A percentile compares a stretch with the other conserved stretches of the same genome.
phyloP scores from a whole-genome alignment of 441 rosid species.

The Gossypium armourianum region DNA sequence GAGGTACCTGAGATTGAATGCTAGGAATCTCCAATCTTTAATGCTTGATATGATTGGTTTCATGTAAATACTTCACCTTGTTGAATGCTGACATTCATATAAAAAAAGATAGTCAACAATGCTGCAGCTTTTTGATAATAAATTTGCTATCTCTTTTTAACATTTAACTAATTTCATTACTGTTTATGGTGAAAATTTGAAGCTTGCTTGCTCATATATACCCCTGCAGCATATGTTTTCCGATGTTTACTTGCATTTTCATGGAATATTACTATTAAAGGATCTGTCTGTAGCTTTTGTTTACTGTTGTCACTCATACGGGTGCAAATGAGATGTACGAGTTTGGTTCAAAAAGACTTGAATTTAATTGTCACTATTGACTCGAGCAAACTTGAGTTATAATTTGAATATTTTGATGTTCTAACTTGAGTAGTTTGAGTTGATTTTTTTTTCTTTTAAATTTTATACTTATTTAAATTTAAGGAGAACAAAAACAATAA shows the following conservation, averaged over 20 bases:
- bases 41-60: slow-evolving; percentile 23
- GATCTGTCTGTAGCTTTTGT: not conserved
- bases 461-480: no score
- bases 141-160: slow-evolving; percentile 19
- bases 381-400: not conserved
- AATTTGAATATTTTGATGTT: not conserved
- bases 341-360: not conserved
- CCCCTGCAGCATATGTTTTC: not conserved
- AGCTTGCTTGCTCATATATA: not conserved
- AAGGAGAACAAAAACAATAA: no score
- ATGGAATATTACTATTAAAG: not conserved
- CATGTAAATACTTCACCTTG: slow-evolving; percentile 29
- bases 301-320: not conserved
- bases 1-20: slow-evolving; percentile 19
- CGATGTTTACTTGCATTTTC: not conserved
- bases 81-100: slow-evolving; percentile 30
- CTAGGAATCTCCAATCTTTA: slow-evolving; percentile 3
- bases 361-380: not conserved
- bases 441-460: no score
- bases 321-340: not conserved
- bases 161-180: slow-evolving; percentile 5
- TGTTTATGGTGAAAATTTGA: not conserved
- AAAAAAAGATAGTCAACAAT: slow-evolving; percentile 22
- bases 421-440: not conserved
- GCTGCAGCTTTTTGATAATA: slow-evolving; percentile 29